Evolutionary conservation across 441 rosid genomes (phyloP).

Genomic region (Arabidopsis hybrid): DNA sequence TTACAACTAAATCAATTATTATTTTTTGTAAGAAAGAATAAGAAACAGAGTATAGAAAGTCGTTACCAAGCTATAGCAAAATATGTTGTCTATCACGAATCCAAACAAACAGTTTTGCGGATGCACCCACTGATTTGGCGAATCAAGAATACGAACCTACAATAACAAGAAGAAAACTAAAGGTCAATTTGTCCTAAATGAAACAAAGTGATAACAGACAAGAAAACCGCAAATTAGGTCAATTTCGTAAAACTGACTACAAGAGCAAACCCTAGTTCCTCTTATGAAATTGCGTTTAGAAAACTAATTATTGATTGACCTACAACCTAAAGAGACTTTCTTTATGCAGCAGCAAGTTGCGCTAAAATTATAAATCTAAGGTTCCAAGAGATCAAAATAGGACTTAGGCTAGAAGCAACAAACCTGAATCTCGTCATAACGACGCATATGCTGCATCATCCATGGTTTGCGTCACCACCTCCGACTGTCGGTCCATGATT

Average conservation of each 20-base stretch:
- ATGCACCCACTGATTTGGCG: not conserved
- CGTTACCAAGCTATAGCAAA: not conserved
- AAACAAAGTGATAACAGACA: not conserved
- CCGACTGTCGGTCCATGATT: not conserved
- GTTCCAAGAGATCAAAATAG: too few species aligned
- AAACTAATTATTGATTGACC: too few species aligned
- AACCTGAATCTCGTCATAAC: not conserved
- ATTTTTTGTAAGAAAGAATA: not conserved
- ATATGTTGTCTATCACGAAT: not conserved
- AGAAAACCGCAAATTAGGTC: not conserved
- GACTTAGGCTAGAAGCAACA: not conserved
- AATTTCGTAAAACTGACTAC: too few species aligned
- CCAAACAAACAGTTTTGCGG: not conserved
- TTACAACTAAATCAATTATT: not conserved
- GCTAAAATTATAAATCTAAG: too few species aligned
- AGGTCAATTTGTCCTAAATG: not conserved
- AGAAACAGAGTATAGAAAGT: too few species aligned
- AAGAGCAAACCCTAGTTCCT: too few species aligned
- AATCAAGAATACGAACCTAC: not conserved
- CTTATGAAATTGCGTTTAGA: too few species aligned
- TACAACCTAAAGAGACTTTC: too few species aligned
- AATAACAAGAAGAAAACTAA: not conserved
- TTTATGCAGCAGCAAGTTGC: too few species aligned
- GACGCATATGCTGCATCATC: not conserved
- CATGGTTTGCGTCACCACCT: not conserved